Percentiles rank a stretch among this genome's conserved stretches.
Evolutionary conservation across 2,329 filamentous ascomycete species (phyloP).

Genomic region (Lachnellula occidentalis): DNA sequence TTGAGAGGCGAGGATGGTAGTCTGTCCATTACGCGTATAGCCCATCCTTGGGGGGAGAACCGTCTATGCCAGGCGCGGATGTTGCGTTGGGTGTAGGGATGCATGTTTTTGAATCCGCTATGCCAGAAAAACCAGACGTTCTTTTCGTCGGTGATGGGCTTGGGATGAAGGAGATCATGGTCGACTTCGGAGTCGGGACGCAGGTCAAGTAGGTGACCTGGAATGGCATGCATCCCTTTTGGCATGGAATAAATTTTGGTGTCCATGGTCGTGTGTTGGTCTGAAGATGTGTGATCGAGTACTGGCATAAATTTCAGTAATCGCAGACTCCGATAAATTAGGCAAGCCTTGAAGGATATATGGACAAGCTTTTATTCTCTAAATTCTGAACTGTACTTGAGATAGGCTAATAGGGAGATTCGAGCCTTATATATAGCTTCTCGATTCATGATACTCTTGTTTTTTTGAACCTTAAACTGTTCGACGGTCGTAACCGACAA

Average conservation of each 20-base stretch:
- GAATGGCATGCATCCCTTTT: conserved; percentile 37
- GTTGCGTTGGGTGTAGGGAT: conserved; percentile 47
- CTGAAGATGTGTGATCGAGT: no score
- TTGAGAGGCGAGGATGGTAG: conserved; percentile 41
- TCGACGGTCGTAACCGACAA: no score
- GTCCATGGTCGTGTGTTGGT: conserved; percentile 16
- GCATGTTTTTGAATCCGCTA: conserved; percentile 42
- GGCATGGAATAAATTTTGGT: conserved; percentile 32
- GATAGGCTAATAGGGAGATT: no score
- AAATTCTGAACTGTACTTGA: no score
- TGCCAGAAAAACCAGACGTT: conserved; percentile 58
- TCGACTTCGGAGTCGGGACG: conserved; percentile 43
- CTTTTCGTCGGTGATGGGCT: conserved; percentile 39
- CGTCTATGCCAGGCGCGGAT: conserved; percentile 49
- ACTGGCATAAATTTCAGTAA: no score
- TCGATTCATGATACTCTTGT: no score
- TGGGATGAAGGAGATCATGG: conserved; percentile 35
- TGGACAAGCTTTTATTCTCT: no score
- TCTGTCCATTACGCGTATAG: conserved; percentile 45
- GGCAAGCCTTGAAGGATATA: no score
- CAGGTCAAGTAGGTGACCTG: conserved; percentile 37
- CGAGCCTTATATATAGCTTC: no score
- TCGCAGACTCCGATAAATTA: no score
- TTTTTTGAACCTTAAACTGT: no score
- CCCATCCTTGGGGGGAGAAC: conserved; percentile 47